Conservation (phyloP, 805 yeast species). For the Metschnikowia sp. region DNA sequence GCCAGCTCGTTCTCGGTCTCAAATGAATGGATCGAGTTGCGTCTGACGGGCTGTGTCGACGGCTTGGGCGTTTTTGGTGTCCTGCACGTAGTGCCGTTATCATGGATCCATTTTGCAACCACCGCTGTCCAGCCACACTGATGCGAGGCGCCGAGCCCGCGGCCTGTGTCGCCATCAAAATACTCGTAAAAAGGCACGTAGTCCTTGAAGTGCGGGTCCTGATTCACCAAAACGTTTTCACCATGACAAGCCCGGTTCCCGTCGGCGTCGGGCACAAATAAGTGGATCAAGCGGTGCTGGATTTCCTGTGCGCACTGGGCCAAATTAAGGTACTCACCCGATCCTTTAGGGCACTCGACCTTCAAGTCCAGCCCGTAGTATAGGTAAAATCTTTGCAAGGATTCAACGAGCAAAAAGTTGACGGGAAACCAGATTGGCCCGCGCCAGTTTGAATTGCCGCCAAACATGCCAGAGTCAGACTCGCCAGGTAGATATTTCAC, state of each 20-base stretch:
- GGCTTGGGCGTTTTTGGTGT: conserved; percentile 34
- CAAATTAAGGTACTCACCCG: conserved; percentile 70
- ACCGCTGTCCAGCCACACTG: conserved; percentile 97
- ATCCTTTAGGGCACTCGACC: conserved; percentile 84
- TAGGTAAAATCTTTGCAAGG: conserved; percentile 79
- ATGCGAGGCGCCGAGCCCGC: conserved; percentile 91
- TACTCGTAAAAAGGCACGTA: conserved; percentile 79
- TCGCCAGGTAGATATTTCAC: conserved; percentile 84
- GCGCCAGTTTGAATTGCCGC: conserved; percentile 96
- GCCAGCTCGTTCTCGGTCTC: conserved; percentile 15
- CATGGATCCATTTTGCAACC: conserved; percentile 88
- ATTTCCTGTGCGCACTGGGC: conserved; percentile 90
- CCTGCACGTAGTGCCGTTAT: conserved; percentile 72
- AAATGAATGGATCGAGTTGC: conserved; percentile 28
- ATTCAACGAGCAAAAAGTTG: conserved; percentile 79
- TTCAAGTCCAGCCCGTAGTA: conserved; percentile 85
- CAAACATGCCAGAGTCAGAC: conserved; percentile 89
- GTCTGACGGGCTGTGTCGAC: conserved; percentile 18
- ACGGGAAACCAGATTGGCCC: conserved; percentile 98
- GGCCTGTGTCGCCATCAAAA: conserved; percentile 91
- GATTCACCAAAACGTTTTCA: conserved; percentile 48
- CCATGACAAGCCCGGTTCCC: conserved; percentile 80
- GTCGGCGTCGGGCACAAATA: conserved; percentile 66
- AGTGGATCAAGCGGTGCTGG: conserved; percentile 77
- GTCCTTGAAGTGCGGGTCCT: conserved; percentile 71